Conservation (phyloP, 768 basidiomycete species). For the Leccinum barrowsii region DNA sequence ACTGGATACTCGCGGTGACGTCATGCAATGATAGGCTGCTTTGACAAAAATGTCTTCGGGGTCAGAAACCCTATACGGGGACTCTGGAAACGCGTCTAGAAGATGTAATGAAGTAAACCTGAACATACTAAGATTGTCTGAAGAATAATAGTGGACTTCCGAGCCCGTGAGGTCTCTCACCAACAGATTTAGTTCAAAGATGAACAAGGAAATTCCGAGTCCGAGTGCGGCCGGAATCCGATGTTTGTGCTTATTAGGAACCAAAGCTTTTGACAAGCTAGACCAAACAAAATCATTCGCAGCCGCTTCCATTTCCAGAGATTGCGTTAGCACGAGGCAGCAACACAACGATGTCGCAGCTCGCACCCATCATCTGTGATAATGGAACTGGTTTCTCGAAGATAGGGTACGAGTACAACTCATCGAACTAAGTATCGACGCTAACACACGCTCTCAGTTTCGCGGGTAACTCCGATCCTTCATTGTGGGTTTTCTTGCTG, state of each 20-base stretch:
- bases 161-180: neutral
- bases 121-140: neutral
- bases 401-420: constrained; percentile 66
- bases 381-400: constrained; percentile 98
- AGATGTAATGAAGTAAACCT: neutral
- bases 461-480: constrained; percentile 98
- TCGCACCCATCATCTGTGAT: constrained; percentile 95
- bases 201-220: neutral
- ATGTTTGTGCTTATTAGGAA: constrained; percentile 27
- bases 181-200: neutral
- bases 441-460: constrained; percentile 52
- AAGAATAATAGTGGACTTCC: neutral
- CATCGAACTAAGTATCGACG: neutral
- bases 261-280: constrained; percentile 22
- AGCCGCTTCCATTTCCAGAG: constrained; percentile 10
- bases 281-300: constrained; percentile 20
- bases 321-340: constrained; percentile 4
- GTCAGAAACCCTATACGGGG: neutral
- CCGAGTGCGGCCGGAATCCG: neutral
- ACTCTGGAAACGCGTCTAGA: neutral
- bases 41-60: neutral
- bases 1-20: neutral
- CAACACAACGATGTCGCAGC: constrained; percentile 60
- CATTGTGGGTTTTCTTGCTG: constrained; percentile 63
- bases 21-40: neutral